These are phyloP conservation scores for Magnusiomyces ingens DNA, from an alignment of 1,139 yeast species.

Conservation along the genomic window DNA sequence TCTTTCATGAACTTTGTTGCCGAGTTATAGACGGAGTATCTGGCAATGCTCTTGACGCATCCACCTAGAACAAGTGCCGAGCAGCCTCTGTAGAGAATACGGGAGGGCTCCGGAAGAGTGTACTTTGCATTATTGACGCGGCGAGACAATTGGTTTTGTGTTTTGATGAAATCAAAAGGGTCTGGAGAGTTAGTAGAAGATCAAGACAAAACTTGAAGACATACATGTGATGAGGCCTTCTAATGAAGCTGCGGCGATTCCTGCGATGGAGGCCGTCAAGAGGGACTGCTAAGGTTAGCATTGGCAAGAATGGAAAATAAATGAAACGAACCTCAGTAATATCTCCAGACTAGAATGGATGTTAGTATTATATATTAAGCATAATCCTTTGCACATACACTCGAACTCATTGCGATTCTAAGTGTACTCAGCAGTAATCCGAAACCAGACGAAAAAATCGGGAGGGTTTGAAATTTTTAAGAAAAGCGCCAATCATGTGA, in stretches of 20 bases:
- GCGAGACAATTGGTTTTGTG: constrained; percentile 58
- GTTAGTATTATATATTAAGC: not conserved
- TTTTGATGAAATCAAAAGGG: constrained; percentile 80
- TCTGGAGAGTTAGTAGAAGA: constrained; percentile 27
- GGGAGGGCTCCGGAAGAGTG: constrained; percentile 37
- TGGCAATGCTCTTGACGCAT: constrained; percentile 60
- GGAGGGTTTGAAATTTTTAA: no score
- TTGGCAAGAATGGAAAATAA: no score
- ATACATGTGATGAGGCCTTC: constrained; percentile 59
- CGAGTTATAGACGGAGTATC: constrained; percentile 71
- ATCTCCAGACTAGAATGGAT: not conserved
- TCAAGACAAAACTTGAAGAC: constrained; percentile 11
- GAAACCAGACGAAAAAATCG: no score
- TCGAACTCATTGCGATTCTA: no score
- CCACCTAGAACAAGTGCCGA: constrained; percentile 76
- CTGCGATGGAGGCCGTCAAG: constrained; percentile 62
- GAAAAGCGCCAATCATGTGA: no score
- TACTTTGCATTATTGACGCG: constrained; percentile 36
- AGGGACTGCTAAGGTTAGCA: constrained; percentile 21
- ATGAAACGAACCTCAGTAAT: no score
- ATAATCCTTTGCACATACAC: not conserved
- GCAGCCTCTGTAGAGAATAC: constrained; percentile 62
- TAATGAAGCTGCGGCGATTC: constrained; percentile 65
- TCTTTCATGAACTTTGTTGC: constrained; percentile 68
- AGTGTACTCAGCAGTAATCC: no score